Conservation (phyloP, 805 yeast species). For the Diddensiella caesifluorescens region DNA sequence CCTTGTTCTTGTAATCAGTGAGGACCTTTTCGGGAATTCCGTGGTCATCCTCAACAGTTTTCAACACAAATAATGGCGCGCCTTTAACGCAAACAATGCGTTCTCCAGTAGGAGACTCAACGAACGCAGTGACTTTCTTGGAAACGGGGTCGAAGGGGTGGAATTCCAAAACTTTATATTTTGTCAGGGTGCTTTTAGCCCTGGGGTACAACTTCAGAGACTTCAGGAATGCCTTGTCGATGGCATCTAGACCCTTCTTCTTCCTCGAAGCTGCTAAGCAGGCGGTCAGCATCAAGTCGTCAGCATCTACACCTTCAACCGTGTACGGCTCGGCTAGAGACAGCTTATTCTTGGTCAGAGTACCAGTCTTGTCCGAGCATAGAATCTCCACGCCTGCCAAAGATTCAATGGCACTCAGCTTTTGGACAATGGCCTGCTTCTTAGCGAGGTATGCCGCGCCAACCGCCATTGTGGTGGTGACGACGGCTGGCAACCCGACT, state of each 20-base stretch:
- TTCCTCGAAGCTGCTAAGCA: slow-evolving; percentile 97
- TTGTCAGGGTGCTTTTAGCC: slow-evolving; percentile 87
- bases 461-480: slow-evolving; percentile 98
- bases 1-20: slow-evolving; percentile 94
- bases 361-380: slow-evolving; percentile 98
- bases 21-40: slow-evolving; percentile 91
- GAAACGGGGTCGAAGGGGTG: slow-evolving; percentile 98
- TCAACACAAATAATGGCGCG: slow-evolving; percentile 94
- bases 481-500: slow-evolving; percentile 98
- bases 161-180: slow-evolving; percentile 92
- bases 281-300: slow-evolving; percentile 94
- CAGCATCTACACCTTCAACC: slow-evolving; percentile 94
- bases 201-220: slow-evolving; percentile 83
- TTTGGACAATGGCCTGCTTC: slow-evolving; percentile 96
- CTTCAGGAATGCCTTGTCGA: slow-evolving; percentile 93
- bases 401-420: slow-evolving; percentile 93
- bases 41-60: slow-evolving; percentile 96
- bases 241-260: slow-evolving; percentile 97
- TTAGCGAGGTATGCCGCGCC: slow-evolving; percentile 98
- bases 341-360: slow-evolving; percentile 94
- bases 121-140: slow-evolving; percentile 91
- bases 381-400: slow-evolving; percentile 96
- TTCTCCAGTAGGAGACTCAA: slow-evolving; percentile 94
- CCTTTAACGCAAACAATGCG: slow-evolving; percentile 94
- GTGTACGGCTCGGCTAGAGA: slow-evolving; percentile 96